Evolutionary conservation across 768 basidiomycete species (phyloP), one percentile per base, ranked within the genome.

Genomic region (Lanmaoa rubissima): DNA sequence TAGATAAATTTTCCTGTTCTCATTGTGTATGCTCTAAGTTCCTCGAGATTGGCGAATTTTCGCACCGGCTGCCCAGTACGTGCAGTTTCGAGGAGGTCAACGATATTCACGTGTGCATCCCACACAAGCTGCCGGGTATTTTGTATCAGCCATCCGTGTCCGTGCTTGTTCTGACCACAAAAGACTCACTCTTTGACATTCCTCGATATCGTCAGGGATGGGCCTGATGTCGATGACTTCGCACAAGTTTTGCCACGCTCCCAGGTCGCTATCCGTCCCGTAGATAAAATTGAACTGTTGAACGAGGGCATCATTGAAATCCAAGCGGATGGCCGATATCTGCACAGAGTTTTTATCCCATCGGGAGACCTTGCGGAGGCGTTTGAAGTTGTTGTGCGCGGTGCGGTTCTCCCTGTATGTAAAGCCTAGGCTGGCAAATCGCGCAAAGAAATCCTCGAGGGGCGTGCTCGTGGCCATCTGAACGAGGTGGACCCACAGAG

Each of bases 41-140:
- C 57, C 1, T 52, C 48, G 24, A 73, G 65, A 0, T 62, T 66
- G 3, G 40, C 24, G 31, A 76, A 76, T 10, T 45, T 55, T 9
- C 0, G 48, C 24, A 76, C 67, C 0, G n/a, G 45, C 16, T 48
- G 1, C 10, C 63, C 63, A 0, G 63, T 61, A 6, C 56, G 54
- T 0, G 19, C 51, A 0, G 51, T 49, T 21, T 73, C 60, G 40
- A 74, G 47, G 21, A 76, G 66, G 43, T 76, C 71, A 17, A 73
- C 61, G 6, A 76, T 63, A 41, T 76, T 76, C 26, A 76, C 72
- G 34, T 74, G 62, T 7, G 68, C 61, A 16, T 60, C 62, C 54
- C 61, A 54, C 6, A 75, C 64, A n/a, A 43, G 54, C 72, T 65
- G 39, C 7, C 26, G 2, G 14, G 21, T 5, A 16, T 2, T 6